phyloP scores from a whole-genome alignment of 208 protist species.

The Spongospora subterranea region DNA sequence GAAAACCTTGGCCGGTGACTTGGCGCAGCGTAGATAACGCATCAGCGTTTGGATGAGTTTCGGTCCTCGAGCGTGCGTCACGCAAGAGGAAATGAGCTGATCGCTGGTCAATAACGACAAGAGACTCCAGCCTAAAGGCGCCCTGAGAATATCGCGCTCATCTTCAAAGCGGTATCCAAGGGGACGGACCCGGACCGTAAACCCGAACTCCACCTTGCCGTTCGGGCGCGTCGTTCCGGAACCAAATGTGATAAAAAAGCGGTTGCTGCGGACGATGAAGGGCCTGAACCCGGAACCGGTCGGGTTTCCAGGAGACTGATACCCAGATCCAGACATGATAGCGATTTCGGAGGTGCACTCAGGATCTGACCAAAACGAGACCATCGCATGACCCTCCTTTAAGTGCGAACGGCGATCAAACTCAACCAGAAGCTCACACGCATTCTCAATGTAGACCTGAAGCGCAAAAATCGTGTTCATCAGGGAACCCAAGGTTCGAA shows the following conservation, averaged over 20 bases:
- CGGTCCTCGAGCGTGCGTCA: neutral
- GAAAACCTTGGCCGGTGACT: conserved; percentile 15
- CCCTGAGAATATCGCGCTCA: conserved; percentile 10
- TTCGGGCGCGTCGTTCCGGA: neutral
- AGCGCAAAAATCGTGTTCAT: neutral
- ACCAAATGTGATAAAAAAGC: conserved; percentile 36
- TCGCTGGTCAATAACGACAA: conserved; percentile 11
- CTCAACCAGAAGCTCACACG: neutral
- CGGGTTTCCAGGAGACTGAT: conserved; percentile 32
- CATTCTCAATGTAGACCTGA: conserved; percentile 50
- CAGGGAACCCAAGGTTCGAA: neutral
- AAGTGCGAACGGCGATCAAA: conserved; percentile 42
- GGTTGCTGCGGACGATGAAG: neutral
- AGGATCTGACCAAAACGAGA: conserved; percentile 55
- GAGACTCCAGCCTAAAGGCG: conserved; percentile 3
- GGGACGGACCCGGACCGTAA: neutral
- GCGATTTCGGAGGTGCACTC: conserved; percentile 22
- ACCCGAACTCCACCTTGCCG: conserved; percentile 41
- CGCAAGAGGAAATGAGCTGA: neutral
- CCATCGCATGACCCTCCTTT: conserved; percentile 40
- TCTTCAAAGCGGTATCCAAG: conserved; percentile 42
- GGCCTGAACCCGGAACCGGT: neutral
- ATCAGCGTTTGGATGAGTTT: neutral
- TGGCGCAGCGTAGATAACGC: conserved; percentile 16
- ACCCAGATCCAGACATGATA: conserved; percentile 33